Evolutionary conservation across 2,329 filamentous ascomycete species (phyloP), one percentile per base, ranked within the genome.

Genomic region (Huntiella abstrusa): DNA sequence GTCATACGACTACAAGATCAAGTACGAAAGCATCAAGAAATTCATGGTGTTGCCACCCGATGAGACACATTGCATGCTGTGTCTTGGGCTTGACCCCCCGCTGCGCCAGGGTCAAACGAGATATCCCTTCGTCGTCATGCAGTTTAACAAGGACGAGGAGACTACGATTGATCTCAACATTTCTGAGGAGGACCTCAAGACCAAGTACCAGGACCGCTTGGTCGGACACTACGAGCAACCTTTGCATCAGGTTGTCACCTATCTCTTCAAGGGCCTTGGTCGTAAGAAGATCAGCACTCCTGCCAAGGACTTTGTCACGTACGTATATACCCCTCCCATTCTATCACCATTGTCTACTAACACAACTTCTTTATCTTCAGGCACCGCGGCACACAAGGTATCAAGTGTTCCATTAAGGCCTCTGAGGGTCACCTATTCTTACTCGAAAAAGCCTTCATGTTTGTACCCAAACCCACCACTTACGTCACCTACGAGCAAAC

Each of bases 1-100:
- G 67, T 98, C 91, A 17, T 98, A 98, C 69, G 92, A 98, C 67
- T 98, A 98, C 76, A 98, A 98, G 73, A 96, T 98, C 54, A 86
- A 95, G 61, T 98, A 95, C 64, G 84, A 95, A 49, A 77, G 80
- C 43, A 86, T 96, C 65, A 98, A 98, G 70, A 96, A 96, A 62
- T 96, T 96, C 60, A 95, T 98, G 78, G 75, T 96, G 28, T 76
- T 98, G 4, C 91, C 91, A 41, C 91, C 91, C n/a, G 91, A 98
- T 60, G 91, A 98, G 54, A 76, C 91, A 55, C 91, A 98, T 60
- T 87, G 83, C 54, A 81, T 98, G 67, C 84, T 98, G 53, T 88
- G 85, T 52, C 80, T 98, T 53, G 91, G 92, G 46, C 70, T 98
- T 33, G 91, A 98, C 57, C 91, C 91, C 17, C 91, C 91, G 33